phyloP scores from a whole-genome alignment of 345 rosid species.

The Gossypium stocksii region DNA sequence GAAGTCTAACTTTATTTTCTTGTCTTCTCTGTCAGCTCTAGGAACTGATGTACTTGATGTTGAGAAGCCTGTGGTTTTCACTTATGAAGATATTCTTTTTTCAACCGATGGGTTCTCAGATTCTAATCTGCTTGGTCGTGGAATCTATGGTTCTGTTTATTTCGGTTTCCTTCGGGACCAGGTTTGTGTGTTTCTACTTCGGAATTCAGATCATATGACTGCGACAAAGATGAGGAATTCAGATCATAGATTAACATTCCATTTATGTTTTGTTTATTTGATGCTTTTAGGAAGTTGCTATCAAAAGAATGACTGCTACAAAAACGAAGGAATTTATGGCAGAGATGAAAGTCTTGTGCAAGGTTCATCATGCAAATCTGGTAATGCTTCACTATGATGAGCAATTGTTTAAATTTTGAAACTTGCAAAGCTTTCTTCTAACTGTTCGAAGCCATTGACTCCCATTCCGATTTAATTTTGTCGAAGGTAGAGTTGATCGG shows the following conservation, averaged over 20 bases:
- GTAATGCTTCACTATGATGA: conserved; percentile 36
- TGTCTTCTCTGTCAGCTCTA: conserved; percentile 42
- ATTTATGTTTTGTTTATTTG: conserved; percentile 9
- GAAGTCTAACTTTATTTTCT: conserved; percentile 11
- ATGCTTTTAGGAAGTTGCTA: conserved; percentile 70
- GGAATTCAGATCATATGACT: neutral
- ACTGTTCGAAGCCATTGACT: conserved; percentile 31
- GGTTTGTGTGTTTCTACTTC: conserved; percentile 36
- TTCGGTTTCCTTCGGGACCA: conserved; percentile 74
- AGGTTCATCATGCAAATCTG: conserved; percentile 94
- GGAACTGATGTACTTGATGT: conserved; percentile 63
- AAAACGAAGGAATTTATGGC: conserved; percentile 89
- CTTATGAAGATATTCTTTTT: conserved; percentile 58
- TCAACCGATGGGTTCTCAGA: conserved; percentile 84
- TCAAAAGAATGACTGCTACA: conserved; percentile 89
- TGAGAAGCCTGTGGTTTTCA: conserved; percentile 84
- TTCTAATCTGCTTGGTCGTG: conserved; percentile 85
- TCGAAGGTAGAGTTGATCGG: conserved; percentile 95
- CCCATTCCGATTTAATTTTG: conserved; percentile 34
- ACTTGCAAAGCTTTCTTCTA: conserved; percentile 7
- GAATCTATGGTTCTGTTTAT: conserved; percentile 88
- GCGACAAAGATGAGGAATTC: neutral
- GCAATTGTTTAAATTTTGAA: neutral
- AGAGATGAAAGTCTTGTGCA: conserved; percentile 96
- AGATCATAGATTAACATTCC: neutral